Conservation (phyloP, 140 eudicot species). For the Bidens hawaiensis region DNA sequence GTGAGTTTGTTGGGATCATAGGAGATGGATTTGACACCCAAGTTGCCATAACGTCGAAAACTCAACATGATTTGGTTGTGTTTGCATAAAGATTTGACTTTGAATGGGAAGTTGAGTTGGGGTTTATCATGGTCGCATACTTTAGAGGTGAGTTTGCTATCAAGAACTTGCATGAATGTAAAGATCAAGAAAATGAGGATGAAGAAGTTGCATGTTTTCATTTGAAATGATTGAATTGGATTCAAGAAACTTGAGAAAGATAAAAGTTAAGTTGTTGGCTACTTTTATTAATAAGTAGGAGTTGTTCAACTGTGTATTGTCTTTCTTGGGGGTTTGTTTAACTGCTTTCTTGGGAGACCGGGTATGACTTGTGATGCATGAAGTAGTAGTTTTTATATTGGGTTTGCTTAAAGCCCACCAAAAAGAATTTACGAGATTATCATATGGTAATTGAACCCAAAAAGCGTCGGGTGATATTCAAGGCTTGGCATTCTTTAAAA, state of each 20-base stretch:
- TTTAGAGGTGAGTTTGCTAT: conserved; percentile 8
- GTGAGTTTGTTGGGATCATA: conserved; percentile 38
- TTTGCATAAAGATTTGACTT: conserved; percentile 29
- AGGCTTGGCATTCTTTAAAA: too few species aligned
- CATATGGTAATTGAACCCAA: too few species aligned
- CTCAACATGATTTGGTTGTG: conserved; percentile 38
- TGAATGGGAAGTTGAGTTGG: conserved; percentile 33
- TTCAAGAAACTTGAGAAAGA: conserved; percentile 10
- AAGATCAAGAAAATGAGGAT: conserved; percentile 24
- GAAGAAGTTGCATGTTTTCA: conserved; percentile 31
- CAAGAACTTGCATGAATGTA: conserved; percentile 22
- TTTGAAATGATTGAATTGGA: conserved; percentile 12
- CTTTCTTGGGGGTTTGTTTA: neutral
- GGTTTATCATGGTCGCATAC: conserved; percentile 26
- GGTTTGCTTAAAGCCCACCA: neutral
- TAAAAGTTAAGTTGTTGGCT: neutral
- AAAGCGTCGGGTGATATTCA: too few species aligned
- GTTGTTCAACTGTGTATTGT: neutral
- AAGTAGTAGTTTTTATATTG: neutral
- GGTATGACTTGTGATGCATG: neutral
- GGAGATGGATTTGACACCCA: conserved; percentile 40
- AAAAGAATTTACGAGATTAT: too few species aligned
- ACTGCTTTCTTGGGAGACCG: neutral
- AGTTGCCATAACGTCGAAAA: conserved; percentile 40
- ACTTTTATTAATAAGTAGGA: too few species aligned